These are phyloP conservation scores for Forsythia viridissima DNA, from an alignment of 257 asterid genomes.

Conservation along the genomic window DNA sequence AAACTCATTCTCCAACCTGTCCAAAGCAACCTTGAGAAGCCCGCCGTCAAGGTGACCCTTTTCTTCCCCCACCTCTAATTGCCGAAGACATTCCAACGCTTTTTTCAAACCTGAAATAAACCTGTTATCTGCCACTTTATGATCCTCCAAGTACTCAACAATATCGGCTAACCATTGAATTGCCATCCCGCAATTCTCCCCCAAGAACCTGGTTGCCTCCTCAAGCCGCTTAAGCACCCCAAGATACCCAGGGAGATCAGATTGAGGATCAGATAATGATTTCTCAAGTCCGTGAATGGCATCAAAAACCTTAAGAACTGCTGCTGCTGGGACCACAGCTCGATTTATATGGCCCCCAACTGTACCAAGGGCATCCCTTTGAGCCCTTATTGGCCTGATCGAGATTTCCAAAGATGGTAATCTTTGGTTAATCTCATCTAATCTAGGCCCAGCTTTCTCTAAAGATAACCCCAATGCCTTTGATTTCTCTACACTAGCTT, in stretches of 20 bases:
- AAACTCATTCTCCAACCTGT: conserved; percentile 72
- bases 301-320: conserved; percentile 93
- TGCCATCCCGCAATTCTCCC: conserved; percentile 84
- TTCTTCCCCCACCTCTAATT: conserved; percentile 62
- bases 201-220: conserved; percentile 73
- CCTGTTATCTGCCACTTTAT: conserved; percentile 68
- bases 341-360: conserved; percentile 87
- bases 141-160: conserved; percentile 88
- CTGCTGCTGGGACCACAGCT: conserved; percentile 94
- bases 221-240: conserved; percentile 80
- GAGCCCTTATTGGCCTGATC: conserved; percentile 75
- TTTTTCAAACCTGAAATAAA: conserved; percentile 65
- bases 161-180: conserved; percentile 89
- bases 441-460: conserved; percentile 64
- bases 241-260: conserved; percentile 68
- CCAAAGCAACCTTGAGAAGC: conserved; percentile 61
- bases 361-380: conserved; percentile 55
- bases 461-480: conserved; percentile 54
- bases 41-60: conserved; percentile 83
- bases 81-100: conserved; percentile 48
- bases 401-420: conserved; percentile 74
- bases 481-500: conserved; percentile 70
- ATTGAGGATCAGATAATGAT: conserved; percentile 72
- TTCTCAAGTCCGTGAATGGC: conserved; percentile 89
- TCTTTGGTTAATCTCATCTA: conserved; percentile 67